phyloP scores from a whole-genome alignment of 352 stramenopile species.

The Phytophthora pluvialis region DNA sequence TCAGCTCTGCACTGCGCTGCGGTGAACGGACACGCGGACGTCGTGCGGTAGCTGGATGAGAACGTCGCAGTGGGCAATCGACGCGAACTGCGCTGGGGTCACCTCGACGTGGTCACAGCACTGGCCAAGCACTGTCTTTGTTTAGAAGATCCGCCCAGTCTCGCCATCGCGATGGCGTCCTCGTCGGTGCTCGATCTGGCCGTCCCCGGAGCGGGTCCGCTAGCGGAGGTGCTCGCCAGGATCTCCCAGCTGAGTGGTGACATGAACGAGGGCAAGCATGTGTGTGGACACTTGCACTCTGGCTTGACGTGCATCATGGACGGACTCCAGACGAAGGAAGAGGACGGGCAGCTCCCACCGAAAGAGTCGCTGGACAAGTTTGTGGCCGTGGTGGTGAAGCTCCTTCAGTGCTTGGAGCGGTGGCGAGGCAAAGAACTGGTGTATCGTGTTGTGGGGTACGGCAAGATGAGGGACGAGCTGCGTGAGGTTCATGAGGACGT shows the following conservation, averaged over 20 bases:
- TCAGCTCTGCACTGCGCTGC: slow-evolving; percentile 40
- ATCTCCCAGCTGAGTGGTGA: slow-evolving; percentile 1
- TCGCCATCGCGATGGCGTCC: not conserved
- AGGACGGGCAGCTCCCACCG: not conserved
- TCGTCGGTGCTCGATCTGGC: not conserved
- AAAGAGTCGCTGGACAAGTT: slow-evolving; percentile 1
- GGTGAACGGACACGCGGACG: slow-evolving; percentile 31
- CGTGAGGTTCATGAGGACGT: slow-evolving; percentile 30
- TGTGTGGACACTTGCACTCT: slow-evolving; percentile 9
- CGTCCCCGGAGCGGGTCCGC: not conserved
- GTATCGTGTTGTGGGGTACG: not conserved
- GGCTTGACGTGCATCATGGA: slow-evolving; percentile 5
- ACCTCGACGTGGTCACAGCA: slow-evolving; percentile 36
- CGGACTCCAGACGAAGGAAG: slow-evolving; percentile 7
- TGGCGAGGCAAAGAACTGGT: slow-evolving; percentile 4
- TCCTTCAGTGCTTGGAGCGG: slow-evolving; percentile 1
- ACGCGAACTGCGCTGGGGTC: slow-evolving; percentile 38
- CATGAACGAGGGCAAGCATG: not conserved
- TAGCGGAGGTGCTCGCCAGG: slow-evolving; percentile 1
- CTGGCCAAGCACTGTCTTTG: slow-evolving; percentile 28
- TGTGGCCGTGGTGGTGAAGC: not conserved
- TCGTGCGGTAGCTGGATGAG: slow-evolving; percentile 33
- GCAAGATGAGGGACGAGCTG: slow-evolving; percentile 24
- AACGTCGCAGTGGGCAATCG: slow-evolving; percentile 26
- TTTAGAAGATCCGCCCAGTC: not conserved